Conservation (phyloP, 495 filamentous ascomycete species). For the Sphaerosporella brunnea region DNA sequence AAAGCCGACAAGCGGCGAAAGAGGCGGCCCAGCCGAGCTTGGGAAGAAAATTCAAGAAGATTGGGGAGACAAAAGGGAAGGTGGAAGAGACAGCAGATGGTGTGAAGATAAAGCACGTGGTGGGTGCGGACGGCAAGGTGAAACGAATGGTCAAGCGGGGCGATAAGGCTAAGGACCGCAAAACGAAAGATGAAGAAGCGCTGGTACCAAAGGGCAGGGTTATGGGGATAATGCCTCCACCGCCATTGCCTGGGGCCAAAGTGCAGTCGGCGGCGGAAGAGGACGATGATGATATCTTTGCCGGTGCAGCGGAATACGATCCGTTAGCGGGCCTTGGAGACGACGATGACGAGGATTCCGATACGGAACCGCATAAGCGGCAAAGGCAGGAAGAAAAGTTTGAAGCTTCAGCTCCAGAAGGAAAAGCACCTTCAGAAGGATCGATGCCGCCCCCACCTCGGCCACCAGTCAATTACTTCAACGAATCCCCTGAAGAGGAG, state of each 20-base stretch:
- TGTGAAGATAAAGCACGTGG: constrained; percentile 67
- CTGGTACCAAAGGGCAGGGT: constrained; percentile 27
- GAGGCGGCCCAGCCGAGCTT: constrained; percentile 33
- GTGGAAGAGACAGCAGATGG: constrained; percentile 45
- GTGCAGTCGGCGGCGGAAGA: constrained; percentile 37
- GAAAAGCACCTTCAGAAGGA: constrained; percentile 10
- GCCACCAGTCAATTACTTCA: constrained; percentile 26
- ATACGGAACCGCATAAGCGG: constrained; percentile 30
- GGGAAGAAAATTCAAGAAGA: constrained; percentile 64
- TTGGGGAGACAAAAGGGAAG: constrained; percentile 36
- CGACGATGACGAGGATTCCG: constrained; percentile 37
- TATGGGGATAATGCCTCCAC: constrained; percentile 43
- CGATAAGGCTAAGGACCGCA: constrained; percentile 29
- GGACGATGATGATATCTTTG: constrained; percentile 67
- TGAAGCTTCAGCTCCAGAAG: constrained; percentile 8
- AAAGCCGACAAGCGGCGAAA: constrained; percentile 35
- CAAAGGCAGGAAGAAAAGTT: constrained; percentile 12
- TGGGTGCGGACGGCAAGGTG: constrained; percentile 71
- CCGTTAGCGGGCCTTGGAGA: constrained; percentile 57
- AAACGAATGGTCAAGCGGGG: constrained; percentile 58
- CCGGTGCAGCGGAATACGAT: constrained; percentile 76
- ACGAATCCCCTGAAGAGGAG: constrained; percentile 12
- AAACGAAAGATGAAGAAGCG: constrained; percentile 19
- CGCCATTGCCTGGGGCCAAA: constrained; percentile 31
- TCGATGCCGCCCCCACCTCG: constrained; percentile 30